phyloP scores from a whole-genome alignment of 176 grass and related monocot genomes.

The Pontederia crassipes region DNA sequence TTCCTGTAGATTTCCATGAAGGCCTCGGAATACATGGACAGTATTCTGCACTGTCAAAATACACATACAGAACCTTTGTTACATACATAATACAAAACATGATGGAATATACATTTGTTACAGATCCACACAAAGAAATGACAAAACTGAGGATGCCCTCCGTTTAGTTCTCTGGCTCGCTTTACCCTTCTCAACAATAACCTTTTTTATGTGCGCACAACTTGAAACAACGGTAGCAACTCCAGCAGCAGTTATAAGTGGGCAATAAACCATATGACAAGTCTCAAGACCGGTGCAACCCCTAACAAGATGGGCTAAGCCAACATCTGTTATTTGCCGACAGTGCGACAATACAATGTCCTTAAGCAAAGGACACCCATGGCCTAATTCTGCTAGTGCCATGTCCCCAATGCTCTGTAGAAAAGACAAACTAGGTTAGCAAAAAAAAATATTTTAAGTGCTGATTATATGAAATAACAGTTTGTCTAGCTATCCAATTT shows the following conservation, averaged over 20 bases:
- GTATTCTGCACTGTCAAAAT: too few species aligned
- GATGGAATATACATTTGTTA: conserved; percentile 2
- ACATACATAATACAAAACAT: too few species aligned
- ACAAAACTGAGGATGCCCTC: conserved; percentile 44
- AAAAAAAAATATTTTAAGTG: neutral
- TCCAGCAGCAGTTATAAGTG: conserved; percentile 40
- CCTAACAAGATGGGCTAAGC: conserved; percentile 51
- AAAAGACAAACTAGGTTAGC: neutral
- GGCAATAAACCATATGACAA: conserved; percentile 68
- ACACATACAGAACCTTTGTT: too few species aligned
- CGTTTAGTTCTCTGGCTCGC: conserved; percentile 64
- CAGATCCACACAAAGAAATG: conserved; percentile 50
- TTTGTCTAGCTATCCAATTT: neutral
- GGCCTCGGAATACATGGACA: too few species aligned
- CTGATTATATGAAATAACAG: neutral
- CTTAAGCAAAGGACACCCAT: conserved; percentile 49
- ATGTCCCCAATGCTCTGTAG: conserved; percentile 57
- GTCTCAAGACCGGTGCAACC: conserved; percentile 47
- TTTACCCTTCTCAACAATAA: conserved; percentile 76
- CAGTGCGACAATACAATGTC: conserved; percentile 63
- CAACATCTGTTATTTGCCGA: conserved; percentile 54
- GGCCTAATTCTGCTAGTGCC: conserved; percentile 57
- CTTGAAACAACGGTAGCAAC: conserved; percentile 63
- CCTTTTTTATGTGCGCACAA: conserved; percentile 63
- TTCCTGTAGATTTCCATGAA: too few species aligned